Evolutionary conservation across 192 early-diverging fungal genomes (phyloP).

Genomic region (Backusella australiensis): DNA sequence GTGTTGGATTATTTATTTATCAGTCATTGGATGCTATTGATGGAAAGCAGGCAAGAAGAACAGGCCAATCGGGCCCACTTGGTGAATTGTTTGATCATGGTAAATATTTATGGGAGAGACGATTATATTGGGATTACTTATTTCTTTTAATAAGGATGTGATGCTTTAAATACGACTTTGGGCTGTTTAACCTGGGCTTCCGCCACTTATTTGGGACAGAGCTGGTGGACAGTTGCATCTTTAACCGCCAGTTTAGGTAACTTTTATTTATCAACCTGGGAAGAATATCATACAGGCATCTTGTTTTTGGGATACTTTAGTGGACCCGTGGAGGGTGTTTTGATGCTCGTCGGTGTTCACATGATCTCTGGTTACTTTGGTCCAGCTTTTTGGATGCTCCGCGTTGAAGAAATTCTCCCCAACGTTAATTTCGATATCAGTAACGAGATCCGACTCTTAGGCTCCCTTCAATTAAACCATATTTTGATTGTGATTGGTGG

Average conservation of each 20-base stretch:
- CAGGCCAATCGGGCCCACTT: constrained; percentile 81
- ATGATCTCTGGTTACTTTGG: constrained; percentile 55
- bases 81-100: constrained; percentile 97
- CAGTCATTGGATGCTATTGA: constrained; percentile 92
- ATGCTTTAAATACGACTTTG: constrained; percentile 60
- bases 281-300: constrained; percentile 90
- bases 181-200: constrained; percentile 58
- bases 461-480: constrained; percentile 52
- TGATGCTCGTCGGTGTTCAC: constrained; percentile 61
- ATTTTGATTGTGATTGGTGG: constrained; percentile 49
- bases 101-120: constrained; percentile 24
- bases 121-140: neutral
- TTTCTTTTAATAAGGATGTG: constrained; percentile 41
- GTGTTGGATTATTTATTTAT: constrained; percentile 82
- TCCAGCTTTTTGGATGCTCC: constrained; percentile 24
- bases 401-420: constrained; percentile 15
- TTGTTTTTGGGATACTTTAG: constrained; percentile 82
- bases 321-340: constrained; percentile 90
- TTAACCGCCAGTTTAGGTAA: constrained; percentile 39
- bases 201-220: constrained; percentile 63
- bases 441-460: constrained; percentile 30
- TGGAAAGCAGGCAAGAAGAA: constrained; percentile 92
- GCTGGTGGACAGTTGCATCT: constrained; percentile 63
- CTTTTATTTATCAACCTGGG: constrained; percentile 93
- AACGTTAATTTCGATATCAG: neutral